Base-by-base conservation (phyloP, 345 rosid genomes). In the Alliaria petiolata region DNA sequence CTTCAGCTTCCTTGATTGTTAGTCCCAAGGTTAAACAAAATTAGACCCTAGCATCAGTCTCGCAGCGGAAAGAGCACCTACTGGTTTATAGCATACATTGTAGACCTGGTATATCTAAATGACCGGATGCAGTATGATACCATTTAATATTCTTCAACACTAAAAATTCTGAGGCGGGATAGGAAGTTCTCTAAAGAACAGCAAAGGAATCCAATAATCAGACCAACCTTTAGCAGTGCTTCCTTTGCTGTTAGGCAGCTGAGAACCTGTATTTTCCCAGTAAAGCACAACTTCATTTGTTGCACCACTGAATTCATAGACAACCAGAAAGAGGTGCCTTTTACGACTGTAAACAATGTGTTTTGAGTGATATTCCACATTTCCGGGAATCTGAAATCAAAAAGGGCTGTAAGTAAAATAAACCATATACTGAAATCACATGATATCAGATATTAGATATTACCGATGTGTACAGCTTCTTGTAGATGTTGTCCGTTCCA, bases 391-490 rank as follows among this genome's bases (percentile, higher is more conserved):
- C 99, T 91, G 86, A 71, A 83, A 81, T 31, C 13, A 59, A 73
- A 81, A 63, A 19, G 36, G 44, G 67, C 6, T 16, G 20, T 56
- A 26, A 59, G 73, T 52, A 26, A 69, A 36, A 3, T 1, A 54
- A 59, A 65, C 43, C 20, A 35, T 20, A 61, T 14, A 62, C 1
- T 31, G 39, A 64, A 62, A 58, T 46, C 22, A 58, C 40, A 67
- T 47, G 33, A 59, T 47, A 64, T 40, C 39, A 51, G 59, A 66
- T 53, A 65, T 78, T 85, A 51, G 59, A 66, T 53, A 65, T 78
- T 85, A 95, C 99, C 87, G 85, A 79, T 74, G 95, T 77, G 81
- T 91, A 86, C 50, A 95, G 95, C 78, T 86, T 95, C 86, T 84
- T 95, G 84, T 91, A 88, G 22, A 88, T 74, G 34, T 61, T 86